phyloP scores from a whole-genome alignment of 2,329 filamentous ascomycete species.

The Phaeomoniella chlamydospora region DNA sequence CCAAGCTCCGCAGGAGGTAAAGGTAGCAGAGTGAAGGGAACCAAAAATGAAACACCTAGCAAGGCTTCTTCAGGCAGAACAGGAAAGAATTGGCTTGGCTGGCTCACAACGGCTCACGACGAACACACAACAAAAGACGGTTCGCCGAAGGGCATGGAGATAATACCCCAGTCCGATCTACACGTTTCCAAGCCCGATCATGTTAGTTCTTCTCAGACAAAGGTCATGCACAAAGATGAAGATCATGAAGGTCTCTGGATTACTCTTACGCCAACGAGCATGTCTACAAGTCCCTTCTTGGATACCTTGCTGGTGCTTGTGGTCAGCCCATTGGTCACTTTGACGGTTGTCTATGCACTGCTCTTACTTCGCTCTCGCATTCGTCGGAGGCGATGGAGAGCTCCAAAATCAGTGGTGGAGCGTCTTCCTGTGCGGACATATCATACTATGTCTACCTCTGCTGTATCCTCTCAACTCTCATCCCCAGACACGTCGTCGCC shows the following conservation, averaged over 20 bases:
- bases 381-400: constrained; percentile 78
- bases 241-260: constrained; percentile 79
- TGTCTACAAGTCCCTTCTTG: constrained; percentile 82
- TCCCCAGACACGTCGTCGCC: constrained; percentile 54
- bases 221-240: constrained; percentile 21
- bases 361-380: constrained; percentile 79
- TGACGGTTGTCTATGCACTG: constrained; percentile 84
- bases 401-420: constrained; percentile 93
- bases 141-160: constrained; percentile 9
- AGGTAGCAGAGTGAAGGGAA: constrained; percentile 2
- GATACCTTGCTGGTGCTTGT: constrained; percentile 95
- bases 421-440: constrained; percentile 91
- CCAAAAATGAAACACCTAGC: neutral
- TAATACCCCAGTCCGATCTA: constrained; percentile 4
- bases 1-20: constrained; percentile 11
- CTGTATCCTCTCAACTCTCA: constrained; percentile 40
- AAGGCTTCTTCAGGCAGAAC: constrained; percentile 4
- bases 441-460: constrained; percentile 58
- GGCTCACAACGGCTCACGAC: constrained; percentile 17
- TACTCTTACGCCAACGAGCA: constrained; percentile 80
- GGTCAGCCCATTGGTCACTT: constrained; percentile 78
- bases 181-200: neutral
- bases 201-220: constrained; percentile 4
- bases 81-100: constrained; percentile 19
- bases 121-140: constrained; percentile 9